A percentile compares a stretch with the other conserved stretches of the same genome.
Evolutionary conservation across 2,329 filamentous ascomycete species (phyloP).

Genomic region (Colletotrichum sojae): DNA sequence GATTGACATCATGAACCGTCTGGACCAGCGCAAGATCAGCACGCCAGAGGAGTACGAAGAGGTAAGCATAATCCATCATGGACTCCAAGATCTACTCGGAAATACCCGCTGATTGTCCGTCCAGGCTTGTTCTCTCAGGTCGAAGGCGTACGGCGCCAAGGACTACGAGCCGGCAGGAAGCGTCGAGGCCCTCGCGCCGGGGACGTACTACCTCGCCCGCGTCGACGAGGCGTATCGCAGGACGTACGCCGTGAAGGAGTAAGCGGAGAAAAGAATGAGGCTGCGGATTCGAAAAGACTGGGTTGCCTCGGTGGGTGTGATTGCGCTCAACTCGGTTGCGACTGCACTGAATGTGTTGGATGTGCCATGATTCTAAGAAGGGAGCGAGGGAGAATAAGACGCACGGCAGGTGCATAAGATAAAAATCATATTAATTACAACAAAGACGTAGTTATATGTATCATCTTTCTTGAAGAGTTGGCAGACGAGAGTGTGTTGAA

Average conservation of each 20-base stretch:
- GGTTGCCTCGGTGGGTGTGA: too few species aligned
- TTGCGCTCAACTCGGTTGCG: too few species aligned
- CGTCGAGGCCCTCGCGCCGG: conserved; percentile 8
- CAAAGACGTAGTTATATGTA: too few species aligned
- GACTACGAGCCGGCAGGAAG: conserved; percentile 13
- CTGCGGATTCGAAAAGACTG: too few species aligned
- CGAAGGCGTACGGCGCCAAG: conserved; percentile 24
- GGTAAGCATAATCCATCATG: background rate
- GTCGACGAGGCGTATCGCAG: conserved; percentile 18
- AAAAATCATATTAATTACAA: too few species aligned
- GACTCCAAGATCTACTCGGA: too few species aligned
- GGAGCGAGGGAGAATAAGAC: too few species aligned
- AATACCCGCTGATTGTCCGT: background rate
- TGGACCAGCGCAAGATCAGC: conserved; percentile 16
- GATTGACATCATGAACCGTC: conserved; percentile 23
- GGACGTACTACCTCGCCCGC: conserved; percentile 13
- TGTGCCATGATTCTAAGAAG: too few species aligned
- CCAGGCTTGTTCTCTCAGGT: conserved; percentile 22
- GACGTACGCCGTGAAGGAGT: conserved; percentile 11
- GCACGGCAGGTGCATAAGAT: too few species aligned
- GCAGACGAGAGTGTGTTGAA: too few species aligned
- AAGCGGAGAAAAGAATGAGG: background rate
- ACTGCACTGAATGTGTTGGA: too few species aligned
- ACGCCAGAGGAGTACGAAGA: conserved; percentile 21
- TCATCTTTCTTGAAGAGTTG: too few species aligned